Evolutionary conservation across 306 rosid species (phyloP), one percentile per base, ranked within the genome.

Genomic region (Dalbergia oliveri): DNA sequence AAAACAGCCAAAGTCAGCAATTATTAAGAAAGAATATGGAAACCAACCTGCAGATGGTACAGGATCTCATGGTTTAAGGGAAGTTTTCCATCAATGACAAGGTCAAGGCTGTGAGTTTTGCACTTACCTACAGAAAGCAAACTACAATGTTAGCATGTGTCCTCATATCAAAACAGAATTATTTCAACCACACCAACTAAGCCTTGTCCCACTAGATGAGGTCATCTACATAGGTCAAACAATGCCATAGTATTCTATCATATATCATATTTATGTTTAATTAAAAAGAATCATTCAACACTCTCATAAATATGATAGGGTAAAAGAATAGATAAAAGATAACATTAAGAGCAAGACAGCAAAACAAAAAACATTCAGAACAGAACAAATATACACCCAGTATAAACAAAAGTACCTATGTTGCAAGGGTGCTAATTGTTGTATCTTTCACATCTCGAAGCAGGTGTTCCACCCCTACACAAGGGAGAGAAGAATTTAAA

Each of bases 31-130:
- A 47, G 15, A 53, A 35, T 19, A 67, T 3, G 15, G 10, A 49
- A 75, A 78, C 49, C 49, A 54, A 90, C 98, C 94, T 92, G 98
- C 73, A 94, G 86, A 88, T 92, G 97, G 82, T 90, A 94, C 34
- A 92, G 89, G 79, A 94, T 94, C 89, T 94, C 94, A 64, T 94
- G 98, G 79, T 92, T 92, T 79, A 94, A 86, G 4, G 97, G 97
- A 66, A 91, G 90, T 80, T 89, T 89, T 77, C 85, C 91, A 53
- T 91, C 94, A 74, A 94, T 86, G 69, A 92, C 93, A 76, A 91
- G 93, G 47, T 94, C 98, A 64, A 83, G 73, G 97, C 94, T 63
- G 94, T 92, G 51, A 92, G 97, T 86, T 94, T 94, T 77, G 91
- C 97, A 79, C 89, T 86, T 71, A 91, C 94, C 97, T 94, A 66